Base-by-base conservation (phyloP, 1,284 basidiomycete species). In the Ceraceosorus bombacis region DNA sequence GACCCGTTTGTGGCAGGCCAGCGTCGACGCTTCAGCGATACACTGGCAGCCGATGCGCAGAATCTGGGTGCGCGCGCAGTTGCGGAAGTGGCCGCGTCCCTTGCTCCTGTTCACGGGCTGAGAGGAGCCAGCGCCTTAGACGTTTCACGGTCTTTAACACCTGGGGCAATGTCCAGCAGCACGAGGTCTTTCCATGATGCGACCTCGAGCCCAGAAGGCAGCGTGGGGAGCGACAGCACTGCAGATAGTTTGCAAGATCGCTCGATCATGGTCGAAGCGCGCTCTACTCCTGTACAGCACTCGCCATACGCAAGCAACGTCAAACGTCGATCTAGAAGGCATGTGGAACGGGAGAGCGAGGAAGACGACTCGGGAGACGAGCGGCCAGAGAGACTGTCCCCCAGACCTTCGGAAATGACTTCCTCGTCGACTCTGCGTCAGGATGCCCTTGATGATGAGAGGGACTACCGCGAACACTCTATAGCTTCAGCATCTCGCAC, bases 371-470 rank as follows among this genome's bases (percentile, higher is more conserved):
- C 27, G 27, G 27, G 27, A 27, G 27, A 27, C 27, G 27, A 27
- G 27, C 27, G 27, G 27, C 27, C 27, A 27, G 27, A 27, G 27
- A 27, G 27, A 27, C 27, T 50, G 9, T 43, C 41, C 6, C 54
- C 58, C n/a, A 10, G 57, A 41, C 54, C 15, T 12, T 53, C 51
- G 15, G 52, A 41, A 5, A 59, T n/a, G n/a, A 53, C 57, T 50
- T 59, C 57, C 1, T 59, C 57, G 9, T 9, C 57, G 8, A 61
- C 59, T 7, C 57, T 61, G 5, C 59, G 55, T 10, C 59, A 61
- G 49, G 57, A 59, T 40, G 51, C 54, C 10, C 39, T 51, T 10
- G 54, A 56, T 56, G n/a, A 48, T 15, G 51, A 56, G 43, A 10
- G 49, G 27, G 17, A n/a, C n/a, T 27, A 49, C 39, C 48, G 41